Evolutionary conservation across 2,329 filamentous ascomycete genomes (phyloP), one percentile per base, ranked within the genome.

Genomic region (Thermoascus crustaceus): DNA sequence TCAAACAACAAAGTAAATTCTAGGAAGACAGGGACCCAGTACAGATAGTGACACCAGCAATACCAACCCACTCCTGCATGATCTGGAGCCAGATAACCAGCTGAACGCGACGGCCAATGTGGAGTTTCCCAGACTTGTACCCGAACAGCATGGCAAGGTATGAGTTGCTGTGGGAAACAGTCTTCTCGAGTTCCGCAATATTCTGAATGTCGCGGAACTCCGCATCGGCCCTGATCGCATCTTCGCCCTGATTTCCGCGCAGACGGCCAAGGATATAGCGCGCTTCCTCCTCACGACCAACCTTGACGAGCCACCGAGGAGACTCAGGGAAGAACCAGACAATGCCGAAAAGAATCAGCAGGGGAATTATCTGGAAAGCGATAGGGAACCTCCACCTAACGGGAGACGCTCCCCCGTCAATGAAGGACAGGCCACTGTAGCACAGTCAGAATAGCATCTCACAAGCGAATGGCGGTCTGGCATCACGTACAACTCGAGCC

Each of bases 21-120:
- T 11, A 7, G 3, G 5, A 17, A 6, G 18, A 6, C 9, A n/a
- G 14, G 24, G 4, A 34, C 45, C 58, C n/a, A n/a, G 32, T 49
- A 61, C 59, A 77, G 22, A 83, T 70, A 0, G 78, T 82, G 2
- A 84, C 76, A 26, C 77, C 79, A 0, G 79, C 78, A 41, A 84
- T 83, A 0, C 80, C 78, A 34, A 78, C 71, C 76, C 78, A 82
- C 47, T 81, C 75, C 48, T 82, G 78, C 50, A 83, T 72, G 29
- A 83, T 79, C 57, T 83, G 78, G 6, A 84, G 65, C 78, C 79
- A 84, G 22, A 85, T 68, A 3, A 80, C 78, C 2, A 85, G 68
- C 47, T 83, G 78, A 0, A 83, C 78, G 4, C 81, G 73, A 1
- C 80, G 69, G 0, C 73, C 80, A 0, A 75, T 79, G 43, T 84